Evolutionary conservation across 768 basidiomycete genomes (phyloP), one percentile per base, ranked within the genome.

Genomic region (Hericium erinaceus): DNA sequence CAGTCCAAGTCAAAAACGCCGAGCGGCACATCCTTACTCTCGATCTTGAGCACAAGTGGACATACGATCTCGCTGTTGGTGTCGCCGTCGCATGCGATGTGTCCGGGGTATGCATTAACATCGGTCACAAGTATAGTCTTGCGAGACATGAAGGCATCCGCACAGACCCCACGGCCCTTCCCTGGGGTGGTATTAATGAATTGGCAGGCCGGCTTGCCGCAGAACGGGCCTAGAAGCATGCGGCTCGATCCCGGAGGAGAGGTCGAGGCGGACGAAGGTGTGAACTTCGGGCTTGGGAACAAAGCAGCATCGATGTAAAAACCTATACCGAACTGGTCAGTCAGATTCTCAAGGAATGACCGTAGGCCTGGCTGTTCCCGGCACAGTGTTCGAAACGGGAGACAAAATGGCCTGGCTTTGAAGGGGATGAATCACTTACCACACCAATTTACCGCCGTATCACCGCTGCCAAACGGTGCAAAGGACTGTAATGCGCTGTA

Each of bases 61-160:
- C 88, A 74, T 22, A 97, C 94, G 52, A 98, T 83, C 69, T 98
- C 95, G 64, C 89, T 91, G 65, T 86, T 85, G 2, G 95, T 95
- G 55, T 86, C 83, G 20, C 84, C 89, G 63, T 98, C 94, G 66
- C 95, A 98, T 2, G 92, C 91, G 60, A 97, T 95, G 67, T 98
- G 95, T 0, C 95, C 93, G 1, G 91, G 91, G 66, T 93, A 93
- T 10, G 69, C 70, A 24, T 89, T 80, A 18, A 98, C 92, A 58
- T 95, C 80, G 18, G 75, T 72, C 1, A 97, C 91, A n/a, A 92
- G 64, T 5, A 91, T 55, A 0, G 86, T 81, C 61, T 74, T 66
- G 48, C 68, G 70, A 52, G 75, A 75, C 13, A 84, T 56, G 69
- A 82, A 95, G 2, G 87, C 85, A 52, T 84, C 85, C 6, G 92